Evolutionary conservation across 108 stramenopile genomes (phyloP).

Genomic region (Bacterosira constricta): DNA sequence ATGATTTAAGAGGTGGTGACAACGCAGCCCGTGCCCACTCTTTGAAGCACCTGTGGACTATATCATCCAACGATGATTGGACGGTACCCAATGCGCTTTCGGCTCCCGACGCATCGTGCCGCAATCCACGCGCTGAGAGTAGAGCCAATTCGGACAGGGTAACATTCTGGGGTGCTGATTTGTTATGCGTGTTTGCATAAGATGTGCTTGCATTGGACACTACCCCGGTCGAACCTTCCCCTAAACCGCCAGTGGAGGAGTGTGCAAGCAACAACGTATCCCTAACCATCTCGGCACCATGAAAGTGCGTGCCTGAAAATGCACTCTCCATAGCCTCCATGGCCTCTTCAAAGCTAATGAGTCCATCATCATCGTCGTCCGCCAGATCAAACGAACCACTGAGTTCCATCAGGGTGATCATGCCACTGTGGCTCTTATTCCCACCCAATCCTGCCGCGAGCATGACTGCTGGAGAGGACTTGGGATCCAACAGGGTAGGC

Average conservation of each 20-base stretch:
- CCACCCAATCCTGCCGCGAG: conserved; percentile 41
- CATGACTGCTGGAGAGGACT: conserved; percentile 72
- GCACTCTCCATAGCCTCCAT: conserved; percentile 89
- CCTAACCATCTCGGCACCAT: conserved; percentile 88
- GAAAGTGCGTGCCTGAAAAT: conserved; percentile 88
- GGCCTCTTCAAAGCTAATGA: conserved; percentile 87
- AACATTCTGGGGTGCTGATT: conserved; percentile 65
- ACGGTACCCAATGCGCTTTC: conserved; percentile 88
- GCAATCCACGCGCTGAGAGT: conserved; percentile 78
- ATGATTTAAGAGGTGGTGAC: conserved; percentile 27
- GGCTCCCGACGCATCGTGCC: conserved; percentile 70
- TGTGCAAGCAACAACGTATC: conserved; percentile 72
- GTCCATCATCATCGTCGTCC: conserved; percentile 87
- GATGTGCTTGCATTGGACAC: conserved; percentile 10
- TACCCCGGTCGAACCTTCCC: conserved; percentile 7
- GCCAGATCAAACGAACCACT: conserved; percentile 85
- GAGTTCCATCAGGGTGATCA: conserved; percentile 81
- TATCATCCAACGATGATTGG: conserved; percentile 76
- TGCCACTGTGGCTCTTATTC: conserved; percentile 55
- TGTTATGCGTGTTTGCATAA: conserved; percentile 14
- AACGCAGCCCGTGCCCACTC: conserved; percentile 77
- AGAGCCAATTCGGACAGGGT: conserved; percentile 82
- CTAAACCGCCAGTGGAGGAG: conserved; percentile 16
- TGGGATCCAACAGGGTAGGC: conserved; percentile 76
- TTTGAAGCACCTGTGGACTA: conserved; percentile 69